These are phyloP conservation scores for Starmerella floris DNA, from an alignment of 805 yeast genomes.

Conservation along the genomic window DNA sequence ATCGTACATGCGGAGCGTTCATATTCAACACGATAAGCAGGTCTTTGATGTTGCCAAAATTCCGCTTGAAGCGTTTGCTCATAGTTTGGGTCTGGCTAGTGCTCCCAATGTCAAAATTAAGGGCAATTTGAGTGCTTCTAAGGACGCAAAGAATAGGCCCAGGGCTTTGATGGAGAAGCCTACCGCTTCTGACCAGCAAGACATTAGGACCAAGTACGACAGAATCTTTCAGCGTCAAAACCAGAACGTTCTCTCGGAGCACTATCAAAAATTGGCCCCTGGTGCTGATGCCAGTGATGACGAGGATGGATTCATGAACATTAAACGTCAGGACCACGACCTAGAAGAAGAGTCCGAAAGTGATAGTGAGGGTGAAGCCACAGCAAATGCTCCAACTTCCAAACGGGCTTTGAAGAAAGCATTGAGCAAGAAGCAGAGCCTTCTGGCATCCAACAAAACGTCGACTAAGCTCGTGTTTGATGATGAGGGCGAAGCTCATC, in stretches of 20 bases:
- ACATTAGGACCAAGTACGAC: constrained; percentile 77
- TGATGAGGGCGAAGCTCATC: constrained; percentile 88
- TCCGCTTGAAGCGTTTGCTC: constrained; percentile 74
- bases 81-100: constrained; percentile 84
- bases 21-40: constrained; percentile 75
- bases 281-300: constrained; percentile 22
- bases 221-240: constrained; percentile 91
- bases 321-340: constrained; percentile 66
- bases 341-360: constrained; percentile 32
- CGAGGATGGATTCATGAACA: constrained; percentile 59
- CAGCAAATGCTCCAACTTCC: constrained; percentile 41
- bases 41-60: constrained; percentile 65
- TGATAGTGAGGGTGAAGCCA: background rate
- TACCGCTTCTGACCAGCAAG: constrained; percentile 29
- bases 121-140: constrained; percentile 23
- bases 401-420: constrained; percentile 79
- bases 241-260: constrained; percentile 82
- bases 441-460: constrained; percentile 45
- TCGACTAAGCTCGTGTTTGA: constrained; percentile 77
- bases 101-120: constrained; percentile 81
- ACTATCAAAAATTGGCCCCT: constrained; percentile 51
- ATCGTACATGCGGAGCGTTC: constrained; percentile 74
- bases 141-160: constrained; percentile 51
- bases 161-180: constrained; percentile 43
- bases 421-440: constrained; percentile 54